phyloP scores from a whole-genome alignment of 148 eudicot genomes.

The Rhododendron mucronatum region DNA sequence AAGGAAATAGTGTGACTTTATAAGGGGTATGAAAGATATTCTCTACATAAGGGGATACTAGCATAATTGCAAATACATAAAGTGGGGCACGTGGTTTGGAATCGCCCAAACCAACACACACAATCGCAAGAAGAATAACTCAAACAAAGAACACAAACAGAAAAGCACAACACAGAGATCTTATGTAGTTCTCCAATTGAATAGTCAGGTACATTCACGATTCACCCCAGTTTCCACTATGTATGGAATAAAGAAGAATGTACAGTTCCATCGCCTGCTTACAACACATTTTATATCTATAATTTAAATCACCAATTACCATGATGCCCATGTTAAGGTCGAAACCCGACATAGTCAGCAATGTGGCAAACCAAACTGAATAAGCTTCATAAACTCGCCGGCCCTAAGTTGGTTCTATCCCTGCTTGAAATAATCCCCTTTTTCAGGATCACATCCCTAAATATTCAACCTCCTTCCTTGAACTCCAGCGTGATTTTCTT shows the following conservation, averaged over 20 bases:
- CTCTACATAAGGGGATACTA: background rate
- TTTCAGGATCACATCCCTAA: background rate
- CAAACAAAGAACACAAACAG: background rate
- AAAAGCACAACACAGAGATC: background rate
- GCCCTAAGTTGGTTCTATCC: background rate
- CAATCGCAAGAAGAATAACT: background rate
- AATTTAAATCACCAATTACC: background rate
- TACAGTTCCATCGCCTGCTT: background rate
- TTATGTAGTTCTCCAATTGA: background rate
- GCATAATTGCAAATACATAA: background rate
- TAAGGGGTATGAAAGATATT: background rate
- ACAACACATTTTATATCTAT: background rate
- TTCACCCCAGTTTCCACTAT: background rate
- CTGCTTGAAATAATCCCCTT: background rate
- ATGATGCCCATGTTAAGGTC: background rate
- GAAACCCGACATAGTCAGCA: background rate
- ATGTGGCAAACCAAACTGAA: background rate
- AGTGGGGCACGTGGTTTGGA: background rate
- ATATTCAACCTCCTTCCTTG: background rate
- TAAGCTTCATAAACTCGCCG: background rate
- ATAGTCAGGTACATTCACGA: background rate
- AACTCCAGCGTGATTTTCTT: background rate
- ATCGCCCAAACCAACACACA: background rate
- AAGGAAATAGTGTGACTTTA: background rate
- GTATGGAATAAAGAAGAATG: background rate